A percentile compares a stretch with the other conserved stretches of the same genome.
phyloP scores from a whole-genome alignment of 441 rosid genomes.

The Syzygium malaccense region DNA sequence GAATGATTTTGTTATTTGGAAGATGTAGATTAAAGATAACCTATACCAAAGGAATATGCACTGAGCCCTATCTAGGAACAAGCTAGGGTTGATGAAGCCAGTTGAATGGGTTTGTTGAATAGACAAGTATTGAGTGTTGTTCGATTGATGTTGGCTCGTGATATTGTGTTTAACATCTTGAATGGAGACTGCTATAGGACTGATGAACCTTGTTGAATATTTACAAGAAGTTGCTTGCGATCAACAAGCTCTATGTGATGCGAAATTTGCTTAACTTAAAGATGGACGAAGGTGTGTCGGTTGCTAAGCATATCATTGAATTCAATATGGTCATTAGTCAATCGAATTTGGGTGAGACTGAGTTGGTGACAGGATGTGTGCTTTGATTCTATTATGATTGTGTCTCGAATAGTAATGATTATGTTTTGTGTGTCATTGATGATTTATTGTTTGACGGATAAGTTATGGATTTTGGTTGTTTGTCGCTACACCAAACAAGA shows the following conservation, averaged over 20 bases:
- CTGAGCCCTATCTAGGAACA: too few relatives aligned
- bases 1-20: too few relatives aligned
- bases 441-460: too few relatives aligned
- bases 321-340: background rate
- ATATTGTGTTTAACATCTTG: too few relatives aligned
- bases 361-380: background rate
- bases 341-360: background rate
- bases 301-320: background rate
- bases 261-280: background rate
- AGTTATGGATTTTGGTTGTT: background rate
- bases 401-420: background rate
- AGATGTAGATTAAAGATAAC: too few relatives aligned
- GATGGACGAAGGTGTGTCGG: fast-evolving
- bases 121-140: background rate
- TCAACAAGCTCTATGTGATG: background rate
- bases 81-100: too few relatives aligned
- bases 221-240: fast-evolving
- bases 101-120: background rate
- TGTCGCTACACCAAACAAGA: background rate
- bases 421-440: background rate
- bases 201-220: background rate
- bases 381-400: background rate
- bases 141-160: background rate
- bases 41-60: too few relatives aligned
- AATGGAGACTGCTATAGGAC: background rate